Evolutionary conservation across 78 protist species (phyloP).

Genomic region (slime mould (Dictyostelium discoideum)): DNA sequence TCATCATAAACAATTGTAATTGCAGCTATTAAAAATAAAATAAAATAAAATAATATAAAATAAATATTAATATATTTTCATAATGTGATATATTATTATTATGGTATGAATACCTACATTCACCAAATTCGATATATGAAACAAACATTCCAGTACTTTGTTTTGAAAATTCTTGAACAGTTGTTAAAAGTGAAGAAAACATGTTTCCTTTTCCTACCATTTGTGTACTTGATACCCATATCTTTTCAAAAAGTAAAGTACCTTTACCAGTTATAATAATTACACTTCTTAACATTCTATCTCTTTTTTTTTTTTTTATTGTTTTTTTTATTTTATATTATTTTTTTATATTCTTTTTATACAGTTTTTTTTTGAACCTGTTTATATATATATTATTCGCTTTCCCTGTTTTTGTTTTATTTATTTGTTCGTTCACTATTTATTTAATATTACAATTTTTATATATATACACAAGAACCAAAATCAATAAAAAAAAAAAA

Average conservation of each 20-base stretch:
- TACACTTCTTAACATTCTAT: slow-evolving; percentile 59
- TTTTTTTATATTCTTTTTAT: no score
- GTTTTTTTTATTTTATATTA: background rate
- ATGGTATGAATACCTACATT: slow-evolving; percentile 13
- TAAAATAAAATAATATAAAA: no score
- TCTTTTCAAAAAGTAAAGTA: slow-evolving; percentile 62
- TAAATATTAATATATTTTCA: no score
- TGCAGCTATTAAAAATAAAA: slow-evolving; percentile 21
- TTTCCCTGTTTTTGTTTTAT: background rate
- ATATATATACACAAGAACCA: background rate
- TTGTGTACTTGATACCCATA: slow-evolving; percentile 65
- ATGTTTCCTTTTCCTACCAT: slow-evolving; percentile 74
- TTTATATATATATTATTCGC: background rate
- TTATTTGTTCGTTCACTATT: background rate
- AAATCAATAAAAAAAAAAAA: no score
- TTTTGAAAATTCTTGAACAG: slow-evolving; percentile 75
- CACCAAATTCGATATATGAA: slow-evolving; percentile 74
- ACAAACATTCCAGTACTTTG: slow-evolving; percentile 78
- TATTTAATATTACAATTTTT: background rate
- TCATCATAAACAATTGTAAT: slow-evolving; percentile 79
- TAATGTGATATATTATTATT: no score
- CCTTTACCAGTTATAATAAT: slow-evolving; percentile 80
- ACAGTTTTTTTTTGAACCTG: background rate
- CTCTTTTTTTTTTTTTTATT: background rate
- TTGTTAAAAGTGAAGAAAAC: slow-evolving; percentile 75